Evolutionary conservation across 2,329 filamentous ascomycete genomes (phyloP), one percentile per base, ranked within the genome.

Genomic region (Exserohilum turcica): DNA sequence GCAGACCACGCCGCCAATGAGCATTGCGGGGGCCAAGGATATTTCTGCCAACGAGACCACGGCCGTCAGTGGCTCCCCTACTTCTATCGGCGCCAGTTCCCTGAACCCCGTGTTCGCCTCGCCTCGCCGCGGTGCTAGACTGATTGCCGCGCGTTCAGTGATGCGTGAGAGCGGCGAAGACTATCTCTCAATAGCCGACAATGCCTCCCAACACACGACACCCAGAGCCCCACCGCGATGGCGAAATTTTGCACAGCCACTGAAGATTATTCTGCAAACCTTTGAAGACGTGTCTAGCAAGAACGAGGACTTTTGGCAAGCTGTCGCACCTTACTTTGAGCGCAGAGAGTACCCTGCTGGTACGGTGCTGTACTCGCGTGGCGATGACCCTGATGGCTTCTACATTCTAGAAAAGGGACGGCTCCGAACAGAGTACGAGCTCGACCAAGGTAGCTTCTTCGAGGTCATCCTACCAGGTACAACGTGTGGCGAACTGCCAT

Each of bases 281-380:
- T 97, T 99, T 77, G 89, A 94, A 69, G 90, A 91, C 38, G 79
- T 97, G 10, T 95, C 90, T 45, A 80, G 86, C 46, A 86, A 90
- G 73, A 94, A 93, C 68, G 92, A 96, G 73, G 92, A 97, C 74
- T 97, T 97, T 72, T 99, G 94, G 94, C 93, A 92, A 74, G 85
- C 85, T 1, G 87, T 87, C 0, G 85, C 85, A 4, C 79, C 84
- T 0, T 97, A 89, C 77, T 97, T 99, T 69, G 77, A 79, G 33
- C 84, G 85, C 38, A 84, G 84, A 57, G 84, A 88, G 55, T 90
- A 88, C 59, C 63, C 81, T 0, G 82, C 86, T 0, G 91, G 90
- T 3, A 86, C 86, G 0, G 80, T 91, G 3, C 78, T 99, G 2
- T 99, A 93, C 75, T 81, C 83, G 3, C 85, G 89, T 32, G 92